A percentile compares a stretch with the other conserved stretches of the same genome.
phyloP scores from a whole-genome alignment of 106 monocot species.

The Apostasia ramifera region DNA sequence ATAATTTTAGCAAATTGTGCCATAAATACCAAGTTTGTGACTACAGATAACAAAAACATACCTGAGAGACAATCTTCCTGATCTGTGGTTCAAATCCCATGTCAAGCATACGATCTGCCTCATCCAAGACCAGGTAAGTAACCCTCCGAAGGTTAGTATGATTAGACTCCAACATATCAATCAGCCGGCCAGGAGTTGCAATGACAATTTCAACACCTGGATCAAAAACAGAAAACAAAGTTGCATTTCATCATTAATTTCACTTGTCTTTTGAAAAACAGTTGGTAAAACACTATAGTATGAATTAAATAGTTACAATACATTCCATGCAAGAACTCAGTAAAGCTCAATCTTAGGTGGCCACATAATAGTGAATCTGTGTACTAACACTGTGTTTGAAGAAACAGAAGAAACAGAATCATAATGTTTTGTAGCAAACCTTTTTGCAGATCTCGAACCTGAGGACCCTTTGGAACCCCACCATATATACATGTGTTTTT shows the following conservation, averaged over 20 bases:
- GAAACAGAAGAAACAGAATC: too few relatives aligned
- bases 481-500: constrained; percentile 99
- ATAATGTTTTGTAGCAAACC: constrained; percentile 25
- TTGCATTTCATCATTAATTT: constrained; percentile 1
- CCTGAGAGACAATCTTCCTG: constrained; percentile 92
- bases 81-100: constrained; percentile 99
- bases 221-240: constrained; percentile 3
- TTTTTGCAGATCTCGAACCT: constrained; percentile 98
- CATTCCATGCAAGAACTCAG: too few relatives aligned
- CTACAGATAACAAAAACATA: constrained; percentile 3
- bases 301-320: too few relatives aligned
- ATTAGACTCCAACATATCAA: constrained; percentile 99
- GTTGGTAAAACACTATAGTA: too few relatives aligned
- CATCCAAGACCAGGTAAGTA: constrained; percentile 97
- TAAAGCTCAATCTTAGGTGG: too few relatives aligned
- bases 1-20: too few relatives aligned
- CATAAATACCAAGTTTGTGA: too few relatives aligned
- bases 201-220: constrained; percentile 99
- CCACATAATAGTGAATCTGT: too few relatives aligned
- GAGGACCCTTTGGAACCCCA: constrained; percentile 97
- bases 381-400: too few relatives aligned
- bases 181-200: constrained; percentile 94
- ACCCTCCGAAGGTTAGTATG: constrained; percentile 90
- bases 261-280: background rate
- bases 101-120: constrained; percentile 98